Evolutionary conservation across 2,329 filamentous ascomycete species (phyloP), one percentile per base, ranked within the genome.

Genomic region (Colletotrichum tanaceti): DNA sequence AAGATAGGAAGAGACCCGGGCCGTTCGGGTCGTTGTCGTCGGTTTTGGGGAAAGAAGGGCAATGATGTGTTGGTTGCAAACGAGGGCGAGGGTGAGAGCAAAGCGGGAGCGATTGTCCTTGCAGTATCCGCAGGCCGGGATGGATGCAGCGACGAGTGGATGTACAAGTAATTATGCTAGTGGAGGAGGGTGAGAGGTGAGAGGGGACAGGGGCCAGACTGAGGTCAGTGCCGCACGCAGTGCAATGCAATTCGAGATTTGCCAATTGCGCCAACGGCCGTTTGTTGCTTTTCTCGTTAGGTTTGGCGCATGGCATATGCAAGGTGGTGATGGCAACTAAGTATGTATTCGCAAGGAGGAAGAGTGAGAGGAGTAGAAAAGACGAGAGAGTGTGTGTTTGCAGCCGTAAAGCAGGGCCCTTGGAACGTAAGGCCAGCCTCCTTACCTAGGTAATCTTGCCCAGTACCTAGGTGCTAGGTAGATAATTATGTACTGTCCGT

Each of bases 81-180:
- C 41, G 52, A 28, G n/a, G 32, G 28, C 22, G 43, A 5, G 54
- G 7, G n/a, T 5, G 38, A 9, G 22, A 43, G 20, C 32, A 35
- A 35, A 35, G 9, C 9, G 7, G 32, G 32, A 35, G 32, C 9
- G 32, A 7, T 32, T 32, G 28, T 32, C 28, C 28, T 32, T 10
- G 32, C 10, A 7, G 32, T 10, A 10, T 35, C 32, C 32, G 32
- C 3, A 35, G 32, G 32, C 7, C 9, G 32, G 49, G 50, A 38
- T 35, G 39, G 49, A 54, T 18, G 38, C 38, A 28, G 47, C 62
- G 38, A 38, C 46, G 35, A 50, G 53, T 41, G 59, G 46, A 28
- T 65, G 61, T n/a, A n/a, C n/a, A n/a, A n/a, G n/a, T 53, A 59
- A 65, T 65, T 49, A 68, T 59, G 65, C 60, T 44, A 52, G 60